phyloP scores from a whole-genome alignment of 2,329 filamentous ascomycete genomes.

The Aspergillus puulaauensis region DNA sequence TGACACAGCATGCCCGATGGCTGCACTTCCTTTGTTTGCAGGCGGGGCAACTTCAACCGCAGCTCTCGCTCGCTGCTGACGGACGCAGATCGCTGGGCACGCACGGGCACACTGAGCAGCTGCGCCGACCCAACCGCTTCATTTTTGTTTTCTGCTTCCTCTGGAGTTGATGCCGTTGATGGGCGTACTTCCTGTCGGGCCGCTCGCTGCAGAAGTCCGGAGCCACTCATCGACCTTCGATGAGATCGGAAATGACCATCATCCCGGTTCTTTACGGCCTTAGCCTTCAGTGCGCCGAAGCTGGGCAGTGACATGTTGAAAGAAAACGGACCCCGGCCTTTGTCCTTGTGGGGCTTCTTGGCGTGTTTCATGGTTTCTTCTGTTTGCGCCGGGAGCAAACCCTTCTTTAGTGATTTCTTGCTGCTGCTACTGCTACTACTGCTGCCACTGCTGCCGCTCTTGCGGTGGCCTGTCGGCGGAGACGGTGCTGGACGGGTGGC shows the following conservation, averaged over 20 bases:
- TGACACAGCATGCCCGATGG: neutral
- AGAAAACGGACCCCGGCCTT: conserved; percentile 17
- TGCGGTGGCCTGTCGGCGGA: conserved; percentile 24
- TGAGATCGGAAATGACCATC: conserved; percentile 7
- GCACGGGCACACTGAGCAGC: conserved; percentile 2
- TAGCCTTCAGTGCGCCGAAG: conserved; percentile 15
- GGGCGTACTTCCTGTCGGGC: neutral
- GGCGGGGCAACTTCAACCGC: conserved; percentile 24
- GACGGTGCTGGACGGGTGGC: conserved; percentile 31
- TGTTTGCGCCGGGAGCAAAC: too few relatives aligned
- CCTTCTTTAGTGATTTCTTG: neutral
- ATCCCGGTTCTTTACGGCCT: too few relatives aligned
- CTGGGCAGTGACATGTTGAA: conserved; percentile 16
- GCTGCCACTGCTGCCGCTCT: conserved; percentile 1
- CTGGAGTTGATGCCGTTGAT: neutral
- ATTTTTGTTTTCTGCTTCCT: conserved; percentile 1
- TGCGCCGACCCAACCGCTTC: conserved; percentile 14
- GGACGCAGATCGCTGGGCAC: conserved; percentile 18
- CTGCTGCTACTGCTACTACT: conserved; percentile 5
- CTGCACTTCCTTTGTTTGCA: conserved; percentile 22
- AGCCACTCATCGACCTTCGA: conserved; percentile 20
- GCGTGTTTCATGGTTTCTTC: conserved; percentile 12
- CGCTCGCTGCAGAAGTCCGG: conserved; percentile 10
- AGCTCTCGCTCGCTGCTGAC: conserved; percentile 23
- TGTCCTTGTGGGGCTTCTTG: conserved; percentile 16